Percentiles rank a stretch among this genome's conserved stretches.
Conservation (phyloP, 2,329 filamentous ascomycete genomes). For the Aspergillus spinulosporus region DNA sequence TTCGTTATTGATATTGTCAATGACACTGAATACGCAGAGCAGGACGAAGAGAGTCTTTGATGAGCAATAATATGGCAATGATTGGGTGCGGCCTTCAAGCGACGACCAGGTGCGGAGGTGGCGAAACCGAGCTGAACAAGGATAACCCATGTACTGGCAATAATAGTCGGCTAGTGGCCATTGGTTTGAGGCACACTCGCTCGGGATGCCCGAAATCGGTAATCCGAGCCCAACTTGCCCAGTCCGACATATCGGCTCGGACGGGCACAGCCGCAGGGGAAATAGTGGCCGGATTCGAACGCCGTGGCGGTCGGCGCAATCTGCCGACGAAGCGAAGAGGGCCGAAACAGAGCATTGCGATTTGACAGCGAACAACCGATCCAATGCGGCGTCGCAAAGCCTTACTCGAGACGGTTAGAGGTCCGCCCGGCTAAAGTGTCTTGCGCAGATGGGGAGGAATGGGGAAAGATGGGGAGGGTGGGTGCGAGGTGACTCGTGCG, state of each 20-base stretch:
- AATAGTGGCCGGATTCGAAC: background rate
- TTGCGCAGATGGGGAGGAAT: background rate
- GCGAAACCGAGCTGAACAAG: too few species aligned
- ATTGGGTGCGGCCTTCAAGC: background rate
- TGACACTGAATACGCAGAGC: background rate
- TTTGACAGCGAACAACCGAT: background rate
- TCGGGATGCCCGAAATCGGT: too few species aligned
- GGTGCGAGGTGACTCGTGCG: background rate
- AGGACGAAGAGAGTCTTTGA: background rate
- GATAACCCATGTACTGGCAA: too few species aligned
- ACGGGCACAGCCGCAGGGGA: background rate
- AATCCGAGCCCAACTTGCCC: too few species aligned
- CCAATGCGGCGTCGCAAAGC: background rate
- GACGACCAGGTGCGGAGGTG: background rate
- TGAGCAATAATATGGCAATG: background rate
- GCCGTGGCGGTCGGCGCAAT: background rate
- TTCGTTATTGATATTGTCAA: too few species aligned
- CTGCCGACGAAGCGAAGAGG: conserved; percentile 1
- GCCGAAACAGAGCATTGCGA: background rate
- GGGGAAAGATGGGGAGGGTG: background rate
- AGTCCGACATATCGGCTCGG: conserved; percentile 2
- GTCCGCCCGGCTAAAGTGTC: background rate
- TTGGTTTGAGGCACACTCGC: too few species aligned
- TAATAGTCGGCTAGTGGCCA: too few species aligned
- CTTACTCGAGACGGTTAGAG: background rate